Conservation (phyloP, 2,329 filamentous ascomycete species). For the Ophiostoma ulmi region DNA sequence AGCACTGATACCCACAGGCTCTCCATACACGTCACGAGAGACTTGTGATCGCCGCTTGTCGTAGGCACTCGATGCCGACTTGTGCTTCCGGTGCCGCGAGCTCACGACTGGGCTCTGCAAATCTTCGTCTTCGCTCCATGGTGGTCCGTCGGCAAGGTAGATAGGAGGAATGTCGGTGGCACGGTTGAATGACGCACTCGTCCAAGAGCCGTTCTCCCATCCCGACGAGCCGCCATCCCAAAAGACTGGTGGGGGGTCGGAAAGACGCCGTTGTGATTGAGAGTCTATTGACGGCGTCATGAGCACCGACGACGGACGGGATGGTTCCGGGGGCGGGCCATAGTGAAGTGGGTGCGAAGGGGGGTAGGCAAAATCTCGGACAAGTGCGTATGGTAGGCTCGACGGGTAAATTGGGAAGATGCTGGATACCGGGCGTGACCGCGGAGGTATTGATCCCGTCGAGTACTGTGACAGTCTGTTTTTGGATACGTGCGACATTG, state of each 20-base stretch:
- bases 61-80: slow-evolving; percentile 55
- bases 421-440: slow-evolving; percentile 75
- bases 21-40: slow-evolving; percentile 36
- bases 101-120: slow-evolving; percentile 85
- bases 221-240: slow-evolving; percentile 66
- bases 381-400: slow-evolving; percentile 78
- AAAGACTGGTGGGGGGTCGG: slow-evolving; percentile 63
- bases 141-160: slow-evolving; percentile 80
- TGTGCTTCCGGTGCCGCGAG: slow-evolving; percentile 80
- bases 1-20: not conserved
- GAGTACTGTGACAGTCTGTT: slow-evolving; percentile 83
- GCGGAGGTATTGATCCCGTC: slow-evolving; percentile 59
- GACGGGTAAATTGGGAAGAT: slow-evolving; percentile 80
- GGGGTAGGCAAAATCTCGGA: slow-evolving; percentile 94
- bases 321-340: slow-evolving; percentile 75
- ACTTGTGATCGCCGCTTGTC: slow-evolving; percentile 43
- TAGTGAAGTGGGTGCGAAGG: slow-evolving; percentile 81
- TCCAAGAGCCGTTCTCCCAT: slow-evolving; percentile 50
- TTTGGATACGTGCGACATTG: slow-evolving; percentile 71
- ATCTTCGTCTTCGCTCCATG: slow-evolving; percentile 94
- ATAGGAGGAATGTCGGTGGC: slow-evolving; percentile 73
- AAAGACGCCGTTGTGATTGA: slow-evolving; percentile 61
- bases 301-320: slow-evolving; percentile 64
- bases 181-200: slow-evolving; percentile 50
- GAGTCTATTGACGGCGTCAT: slow-evolving; percentile 78